phyloP scores from a whole-genome alignment of 148 eudicot genomes.

The Dysphania ambrosioides region DNA sequence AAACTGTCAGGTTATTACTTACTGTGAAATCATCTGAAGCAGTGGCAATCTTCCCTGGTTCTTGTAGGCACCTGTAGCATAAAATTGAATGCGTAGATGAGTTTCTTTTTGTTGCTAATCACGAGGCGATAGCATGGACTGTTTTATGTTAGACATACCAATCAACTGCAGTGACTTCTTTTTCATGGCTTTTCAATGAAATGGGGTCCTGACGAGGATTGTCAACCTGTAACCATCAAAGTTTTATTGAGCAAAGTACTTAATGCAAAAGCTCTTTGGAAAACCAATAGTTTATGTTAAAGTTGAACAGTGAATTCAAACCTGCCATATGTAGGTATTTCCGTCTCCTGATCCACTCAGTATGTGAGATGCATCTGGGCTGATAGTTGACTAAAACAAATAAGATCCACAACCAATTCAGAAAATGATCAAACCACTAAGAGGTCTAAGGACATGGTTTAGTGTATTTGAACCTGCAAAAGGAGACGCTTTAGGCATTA shows the following conservation, averaged over 20 bases:
- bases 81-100: constrained; percentile 13
- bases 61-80: constrained; percentile 59
- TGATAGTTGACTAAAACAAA: constrained; percentile 62
- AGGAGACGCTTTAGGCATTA: constrained; percentile 25
- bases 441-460: not conserved
- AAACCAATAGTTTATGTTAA: not conserved
- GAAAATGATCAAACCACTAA: not conserved
- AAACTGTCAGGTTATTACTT: constrained; percentile 24
- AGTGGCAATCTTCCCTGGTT: constrained; percentile 78
- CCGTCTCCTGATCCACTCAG: constrained; percentile 87
- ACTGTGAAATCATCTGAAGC: constrained; percentile 91
- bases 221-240: constrained; percentile 47
- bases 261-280: not conserved
- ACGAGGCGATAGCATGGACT: not conserved
- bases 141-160: constrained; percentile 46
- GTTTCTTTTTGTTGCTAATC: not conserved
- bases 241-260: not conserved
- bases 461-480: not conserved
- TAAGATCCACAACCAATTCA: constrained; percentile 12
- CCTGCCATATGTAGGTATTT: constrained; percentile 96
- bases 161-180: constrained; percentile 87
- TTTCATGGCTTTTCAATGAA: constrained; percentile 59
- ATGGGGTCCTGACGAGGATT: constrained; percentile 62
- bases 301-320: constrained; percentile 15
- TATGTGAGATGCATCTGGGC: constrained; percentile 88